Percentiles rank a stretch among this genome's conserved stretches.
phyloP scores from a whole-genome alignment of 2,329 filamentous ascomycete genomes.

The Alternaria metachromatica region DNA sequence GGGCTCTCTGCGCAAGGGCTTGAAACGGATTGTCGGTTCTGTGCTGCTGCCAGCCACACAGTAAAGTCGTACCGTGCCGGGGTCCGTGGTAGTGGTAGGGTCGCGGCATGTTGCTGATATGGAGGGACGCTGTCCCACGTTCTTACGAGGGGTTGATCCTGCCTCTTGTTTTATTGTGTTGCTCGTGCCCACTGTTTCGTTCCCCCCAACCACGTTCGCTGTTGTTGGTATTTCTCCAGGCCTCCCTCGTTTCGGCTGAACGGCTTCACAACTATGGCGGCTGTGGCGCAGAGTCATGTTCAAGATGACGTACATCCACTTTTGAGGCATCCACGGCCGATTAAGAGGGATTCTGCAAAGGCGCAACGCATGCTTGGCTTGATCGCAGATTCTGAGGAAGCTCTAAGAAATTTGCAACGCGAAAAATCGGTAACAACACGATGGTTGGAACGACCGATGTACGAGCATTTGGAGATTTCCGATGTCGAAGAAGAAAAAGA shows the following conservation, averaged over 20 bases:
- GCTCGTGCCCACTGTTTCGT: conserved; percentile 17
- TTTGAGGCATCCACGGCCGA: conserved; percentile 32
- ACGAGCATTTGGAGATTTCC: conserved; percentile 27
- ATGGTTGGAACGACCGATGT: conserved; percentile 37
- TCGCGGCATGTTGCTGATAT: conserved; percentile 32
- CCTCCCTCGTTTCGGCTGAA: conserved; percentile 11
- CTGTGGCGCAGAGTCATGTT: conserved; percentile 28
- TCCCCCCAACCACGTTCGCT: conserved; percentile 11
- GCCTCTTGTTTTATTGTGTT: conserved; percentile 25
- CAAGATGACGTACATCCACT: conserved; percentile 32
- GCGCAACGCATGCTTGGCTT: conserved; percentile 35
- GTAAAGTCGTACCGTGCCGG: conserved; percentile 27
- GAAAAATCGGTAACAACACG: conserved; percentile 35
- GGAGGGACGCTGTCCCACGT: conserved; percentile 28
- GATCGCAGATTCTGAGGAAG: conserved; percentile 32
- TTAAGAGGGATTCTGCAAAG: conserved; percentile 35
- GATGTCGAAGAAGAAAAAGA: conserved; percentile 20
- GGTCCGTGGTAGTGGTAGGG: conserved; percentile 15
- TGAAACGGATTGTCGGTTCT: conserved; percentile 29
- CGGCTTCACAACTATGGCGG: conserved; percentile 16
- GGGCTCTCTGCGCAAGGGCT: conserved; percentile 24
- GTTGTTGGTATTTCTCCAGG: conserved; percentile 10
- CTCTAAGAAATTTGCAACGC: conserved; percentile 21
- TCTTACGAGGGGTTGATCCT: conserved; percentile 23
- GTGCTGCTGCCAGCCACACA: conserved; percentile 29